Conservation (phyloP, 352 stramenopile species). For the Elongisporangium undulatum region DNA sequence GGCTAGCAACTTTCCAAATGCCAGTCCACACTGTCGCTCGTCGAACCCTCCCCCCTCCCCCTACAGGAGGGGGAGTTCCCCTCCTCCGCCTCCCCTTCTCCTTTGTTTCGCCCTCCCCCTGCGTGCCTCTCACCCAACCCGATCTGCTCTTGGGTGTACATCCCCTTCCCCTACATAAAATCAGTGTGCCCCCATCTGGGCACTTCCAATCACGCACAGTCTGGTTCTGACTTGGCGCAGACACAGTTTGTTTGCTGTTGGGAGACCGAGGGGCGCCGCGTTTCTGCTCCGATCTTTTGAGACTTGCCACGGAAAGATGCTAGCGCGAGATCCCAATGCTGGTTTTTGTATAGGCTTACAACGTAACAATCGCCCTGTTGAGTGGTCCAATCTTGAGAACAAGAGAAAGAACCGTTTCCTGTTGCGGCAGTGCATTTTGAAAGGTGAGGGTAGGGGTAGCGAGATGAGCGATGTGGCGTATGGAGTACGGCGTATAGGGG, state of each 20-base stretch:
- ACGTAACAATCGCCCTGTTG: constrained; percentile 32
- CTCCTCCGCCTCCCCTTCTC: constrained; percentile 7
- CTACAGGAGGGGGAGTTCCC: constrained; percentile 11
- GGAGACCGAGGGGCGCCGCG: constrained; percentile 3
- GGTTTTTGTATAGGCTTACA: constrained; percentile 18
- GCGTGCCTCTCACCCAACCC: not conserved
- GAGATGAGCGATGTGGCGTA: constrained; percentile 3
- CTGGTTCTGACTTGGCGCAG: not conserved
- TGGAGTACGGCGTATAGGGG: not conserved
- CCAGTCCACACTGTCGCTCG: constrained; percentile 42
- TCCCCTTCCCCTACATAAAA: constrained; percentile 8
- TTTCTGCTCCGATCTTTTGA: constrained; percentile 4
- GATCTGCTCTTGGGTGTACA: constrained; percentile 6
- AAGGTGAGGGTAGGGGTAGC: constrained; percentile 4
- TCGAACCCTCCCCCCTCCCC: constrained; percentile 19
- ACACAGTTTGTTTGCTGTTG: not conserved
- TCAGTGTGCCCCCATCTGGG: not conserved
- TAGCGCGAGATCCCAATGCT: not conserved
- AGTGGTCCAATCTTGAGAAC: constrained; percentile 21
- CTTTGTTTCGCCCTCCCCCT: constrained; percentile 1
- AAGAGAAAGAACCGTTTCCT: constrained; percentile 5
- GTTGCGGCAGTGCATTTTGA: constrained; percentile 5
- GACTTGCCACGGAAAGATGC: not conserved
- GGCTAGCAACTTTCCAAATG: constrained; percentile 55
- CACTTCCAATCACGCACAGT: not conserved